These are phyloP conservation scores for Pseudocercospora ulei DNA, from an alignment of 2,329 filamentous ascomycete species.

Conservation along the genomic window DNA sequence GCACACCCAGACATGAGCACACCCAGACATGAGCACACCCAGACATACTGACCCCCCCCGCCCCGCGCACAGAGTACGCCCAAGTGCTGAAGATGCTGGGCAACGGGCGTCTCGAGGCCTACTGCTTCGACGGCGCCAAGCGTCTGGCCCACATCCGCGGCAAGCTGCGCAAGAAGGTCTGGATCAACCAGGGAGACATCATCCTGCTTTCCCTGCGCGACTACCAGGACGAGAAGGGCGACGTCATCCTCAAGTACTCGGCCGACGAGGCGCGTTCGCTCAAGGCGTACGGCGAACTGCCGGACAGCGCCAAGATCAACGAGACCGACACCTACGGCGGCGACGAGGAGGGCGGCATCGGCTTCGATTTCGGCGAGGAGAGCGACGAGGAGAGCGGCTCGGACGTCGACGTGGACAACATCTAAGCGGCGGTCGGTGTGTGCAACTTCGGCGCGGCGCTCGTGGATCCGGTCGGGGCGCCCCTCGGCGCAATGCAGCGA, in stretches of 20 bases:
- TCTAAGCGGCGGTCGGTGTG: slow-evolving; percentile 47
- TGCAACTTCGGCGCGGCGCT: too few relatives aligned
- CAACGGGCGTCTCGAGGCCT: slow-evolving; percentile 83
- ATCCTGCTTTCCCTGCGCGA: slow-evolving; percentile 79
- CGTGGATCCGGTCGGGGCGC: too few relatives aligned
- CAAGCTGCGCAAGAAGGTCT: slow-evolving; percentile 99
- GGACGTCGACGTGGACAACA: slow-evolving; percentile 81
- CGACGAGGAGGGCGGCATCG: slow-evolving; percentile 87
- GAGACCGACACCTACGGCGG: slow-evolving; percentile 91
- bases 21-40: neutral
- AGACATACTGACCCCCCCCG: slow-evolving; percentile 3
- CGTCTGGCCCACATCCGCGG: slow-evolving; percentile 78
- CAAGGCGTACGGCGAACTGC: slow-evolving; percentile 94
- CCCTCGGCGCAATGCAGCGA: too few relatives aligned
- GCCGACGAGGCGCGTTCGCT: slow-evolving; percentile 89
- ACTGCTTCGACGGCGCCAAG: slow-evolving; percentile 91
- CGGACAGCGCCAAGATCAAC: slow-evolving; percentile 98
- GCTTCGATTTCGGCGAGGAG: slow-evolving; percentile 98
- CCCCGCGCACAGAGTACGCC: slow-evolving; percentile 53
- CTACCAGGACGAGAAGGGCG: slow-evolving; percentile 89
- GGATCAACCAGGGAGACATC: slow-evolving; percentile 98
- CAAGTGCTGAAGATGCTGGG: slow-evolving; percentile 93
- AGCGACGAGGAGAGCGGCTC: slow-evolving; percentile 48
- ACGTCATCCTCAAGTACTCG: slow-evolving; percentile 90
- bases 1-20: slow-evolving; percentile 22